These are phyloP conservation scores for Eucalyptus sp. DNA, from an alignment of 345 rosid genomes.

Conservation along the genomic window DNA sequence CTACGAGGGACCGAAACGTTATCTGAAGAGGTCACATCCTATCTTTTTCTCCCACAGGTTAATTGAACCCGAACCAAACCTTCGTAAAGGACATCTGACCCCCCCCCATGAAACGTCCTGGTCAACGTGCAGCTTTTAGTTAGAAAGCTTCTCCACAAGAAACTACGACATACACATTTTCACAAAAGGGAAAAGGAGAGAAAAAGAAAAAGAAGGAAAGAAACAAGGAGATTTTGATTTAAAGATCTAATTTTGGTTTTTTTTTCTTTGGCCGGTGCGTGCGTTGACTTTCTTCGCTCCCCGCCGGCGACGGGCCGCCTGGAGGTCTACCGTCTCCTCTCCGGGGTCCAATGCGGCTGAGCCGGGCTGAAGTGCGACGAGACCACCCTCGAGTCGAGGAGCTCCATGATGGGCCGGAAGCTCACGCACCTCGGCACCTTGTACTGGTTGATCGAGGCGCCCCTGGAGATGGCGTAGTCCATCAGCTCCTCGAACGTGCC, in stretches of 20 bases:
- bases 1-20: not conserved
- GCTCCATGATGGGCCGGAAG: constrained; percentile 77
- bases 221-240: not conserved
- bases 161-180: not conserved
- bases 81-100: not conserved
- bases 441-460: constrained; percentile 94
- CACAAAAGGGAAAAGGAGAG: not conserved
- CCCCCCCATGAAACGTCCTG: constrained; percentile 16
- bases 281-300: not conserved
- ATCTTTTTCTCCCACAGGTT: not conserved
- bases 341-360: constrained; percentile 76
- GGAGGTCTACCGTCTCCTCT: constrained; percentile 24
- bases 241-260: not conserved
- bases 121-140: constrained; percentile 5
- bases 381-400: constrained; percentile 69
- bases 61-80: not conserved
- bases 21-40: not conserved
- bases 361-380: constrained; percentile 65
- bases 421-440: constrained; percentile 95
- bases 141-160: not conserved
- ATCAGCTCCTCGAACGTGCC: constrained; percentile 96
- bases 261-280: not conserved
- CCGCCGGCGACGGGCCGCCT: not conserved
- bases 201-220: not conserved
- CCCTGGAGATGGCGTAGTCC: constrained; percentile 93